phyloP scores from a whole-genome alignment of 1,284 basidiomycete genomes.

The Xerocomus amazonicus region DNA sequence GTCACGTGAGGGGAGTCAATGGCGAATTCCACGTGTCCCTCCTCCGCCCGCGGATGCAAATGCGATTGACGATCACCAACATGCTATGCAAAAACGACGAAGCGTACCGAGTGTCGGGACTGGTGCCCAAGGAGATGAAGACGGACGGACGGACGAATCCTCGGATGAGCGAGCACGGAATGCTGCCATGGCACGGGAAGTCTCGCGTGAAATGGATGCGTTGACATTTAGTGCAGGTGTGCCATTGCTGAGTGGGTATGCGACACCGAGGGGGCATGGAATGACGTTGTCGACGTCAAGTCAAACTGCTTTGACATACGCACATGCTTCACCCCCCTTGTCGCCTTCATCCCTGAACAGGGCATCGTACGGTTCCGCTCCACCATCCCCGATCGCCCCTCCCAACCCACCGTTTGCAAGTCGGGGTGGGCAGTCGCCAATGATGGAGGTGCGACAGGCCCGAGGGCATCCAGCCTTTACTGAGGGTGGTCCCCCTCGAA shows the following conservation, averaged over 20 bases:
- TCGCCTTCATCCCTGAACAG: constrained; percentile 1
- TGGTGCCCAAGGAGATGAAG: constrained; percentile 9
- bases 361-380: constrained; percentile 11
- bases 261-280: constrained; percentile 19
- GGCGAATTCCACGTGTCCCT: constrained; percentile 27
- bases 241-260: constrained; percentile 15
- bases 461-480: constrained; percentile 1
- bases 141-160: constrained; percentile 14
- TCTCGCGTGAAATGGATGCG: constrained; percentile 59
- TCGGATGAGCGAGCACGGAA: constrained; percentile 45
- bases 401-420: constrained; percentile 30
- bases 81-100: constrained; percentile 1
- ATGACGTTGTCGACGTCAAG: constrained; percentile 7
- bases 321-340: not conserved
- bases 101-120: not conserved
- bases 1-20: constrained; percentile 23
- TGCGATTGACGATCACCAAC: not conserved
- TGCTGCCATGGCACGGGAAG: constrained; percentile 63
- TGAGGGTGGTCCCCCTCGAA: constrained; percentile 17
- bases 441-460: constrained; percentile 9
- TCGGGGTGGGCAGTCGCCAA: constrained; percentile 5
- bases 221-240: constrained; percentile 46
- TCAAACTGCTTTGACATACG: constrained; percentile 1
- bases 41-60: constrained; percentile 26
- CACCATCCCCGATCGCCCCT: constrained; percentile 31